Percentiles rank a stretch among this genome's conserved stretches.
phyloP scores from a whole-genome alignment of 2,329 filamentous ascomycete species.

The Apiospora malaysiana region DNA sequence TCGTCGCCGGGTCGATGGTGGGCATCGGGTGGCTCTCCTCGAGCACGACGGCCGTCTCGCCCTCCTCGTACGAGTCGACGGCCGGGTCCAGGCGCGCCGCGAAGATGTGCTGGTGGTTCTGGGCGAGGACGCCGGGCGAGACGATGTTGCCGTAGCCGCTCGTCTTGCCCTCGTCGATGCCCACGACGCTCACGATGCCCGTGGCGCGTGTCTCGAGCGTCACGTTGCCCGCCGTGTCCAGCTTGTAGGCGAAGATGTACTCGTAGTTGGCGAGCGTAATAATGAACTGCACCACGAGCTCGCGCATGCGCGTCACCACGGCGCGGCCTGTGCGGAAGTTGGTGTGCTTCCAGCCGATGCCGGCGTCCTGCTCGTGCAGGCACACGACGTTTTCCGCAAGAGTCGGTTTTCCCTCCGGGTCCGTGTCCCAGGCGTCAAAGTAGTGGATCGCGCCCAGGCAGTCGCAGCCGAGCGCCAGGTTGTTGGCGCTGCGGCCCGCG shows the following conservation, averaged over 20 bases:
- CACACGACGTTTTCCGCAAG: slow-evolving; percentile 67
- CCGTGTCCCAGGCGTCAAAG: slow-evolving; percentile 56
- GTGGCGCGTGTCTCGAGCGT: slow-evolving; percentile 68
- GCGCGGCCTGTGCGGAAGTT: slow-evolving; percentile 69
- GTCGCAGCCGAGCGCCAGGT: slow-evolving; percentile 70
- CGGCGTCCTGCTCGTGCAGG: slow-evolving; percentile 72
- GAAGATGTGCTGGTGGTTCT: slow-evolving; percentile 74
- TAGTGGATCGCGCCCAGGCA: slow-evolving; percentile 71
- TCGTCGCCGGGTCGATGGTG: slow-evolving; percentile 53
- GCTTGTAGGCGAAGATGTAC: slow-evolving; percentile 69
- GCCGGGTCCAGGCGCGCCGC: slow-evolving; percentile 68
- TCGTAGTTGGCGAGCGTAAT: slow-evolving; percentile 75
- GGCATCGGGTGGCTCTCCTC: slow-evolving; percentile 40
- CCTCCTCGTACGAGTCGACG: slow-evolving; percentile 49
- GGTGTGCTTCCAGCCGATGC: slow-evolving; percentile 74
- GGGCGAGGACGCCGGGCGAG: slow-evolving; percentile 64
- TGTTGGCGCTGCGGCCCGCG: slow-evolving; percentile 68
- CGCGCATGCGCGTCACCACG: slow-evolving; percentile 64
- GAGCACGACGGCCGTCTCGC: slow-evolving; percentile 37
- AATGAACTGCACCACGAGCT: slow-evolving; percentile 71
- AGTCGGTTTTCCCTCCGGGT: slow-evolving; percentile 59
- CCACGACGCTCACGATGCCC: slow-evolving; percentile 71
- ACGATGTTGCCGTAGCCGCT: slow-evolving; percentile 69
- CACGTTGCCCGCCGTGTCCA: slow-evolving; percentile 68
- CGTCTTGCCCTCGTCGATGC: slow-evolving; percentile 58